Evolutionary conservation across 78 protist genomes (phyloP), one percentile per base, ranked within the genome.

Genomic region (Dictyostelium purpureum): DNA sequence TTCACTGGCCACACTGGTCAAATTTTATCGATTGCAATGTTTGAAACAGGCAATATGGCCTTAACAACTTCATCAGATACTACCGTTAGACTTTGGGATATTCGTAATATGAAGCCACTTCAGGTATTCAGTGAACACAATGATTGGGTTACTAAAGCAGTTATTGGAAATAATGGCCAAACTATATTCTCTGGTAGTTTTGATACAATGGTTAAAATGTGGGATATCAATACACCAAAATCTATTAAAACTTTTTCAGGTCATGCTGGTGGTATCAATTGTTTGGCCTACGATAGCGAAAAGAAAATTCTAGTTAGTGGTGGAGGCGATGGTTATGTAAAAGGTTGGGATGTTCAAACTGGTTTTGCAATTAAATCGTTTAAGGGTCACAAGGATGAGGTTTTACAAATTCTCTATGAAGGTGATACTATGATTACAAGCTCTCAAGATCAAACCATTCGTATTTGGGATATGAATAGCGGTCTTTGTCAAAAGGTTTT

Each of bases 341-440:
- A 79, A 6, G 61, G 82, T 24, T 90, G 94, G 94, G 94, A 90
- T 51, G 45, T 90, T 28, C 42, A 49, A 35, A 69, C 66, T n/a
- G 94, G 94, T 24, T 31, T 28, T 43, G 54, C 71, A 14, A 31
- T n/a, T 3, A 49, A 66, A 24, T 56, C 77, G 2, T 76, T 76
- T 74, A 90, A 76, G 52, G 94, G 94, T 26, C 94, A 90, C 73
- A 77, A 79, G 2, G 94, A 90, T 63, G 94, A 90, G 45, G 42
- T 90, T 5, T 35, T 76, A 28, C 67, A 85, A 3, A n/a, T 90
- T 2, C 89, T 81, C 38, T 71, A n/a, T 61, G 83, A 59, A 26
- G 94, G 75, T 37, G 94, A 90, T 6, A 45, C 70, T 26, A 12
- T 90, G 3, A 76, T 90, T 21, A 70, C 80, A 14, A 49, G 54